phyloP scores from a whole-genome alignment of 768 basidiomycete genomes.

The Strobilomyces dryophilus region DNA sequence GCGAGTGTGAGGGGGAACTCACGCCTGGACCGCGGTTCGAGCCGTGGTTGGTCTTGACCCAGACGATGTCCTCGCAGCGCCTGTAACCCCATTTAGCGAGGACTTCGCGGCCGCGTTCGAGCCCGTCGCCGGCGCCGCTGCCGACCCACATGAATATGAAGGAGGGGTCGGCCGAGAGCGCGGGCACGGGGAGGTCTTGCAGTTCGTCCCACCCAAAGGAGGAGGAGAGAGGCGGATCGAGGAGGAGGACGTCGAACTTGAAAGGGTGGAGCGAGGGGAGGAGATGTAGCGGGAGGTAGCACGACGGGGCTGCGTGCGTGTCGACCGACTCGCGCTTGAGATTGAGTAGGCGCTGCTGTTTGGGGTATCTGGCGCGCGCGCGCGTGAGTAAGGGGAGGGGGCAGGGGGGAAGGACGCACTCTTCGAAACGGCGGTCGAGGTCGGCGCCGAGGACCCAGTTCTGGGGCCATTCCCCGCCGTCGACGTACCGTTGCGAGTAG shows the following conservation, averaged over 20 bases:
- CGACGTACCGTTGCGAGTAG: conserved; percentile 87
- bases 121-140: conserved; percentile 80
- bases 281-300: conserved; percentile 61
- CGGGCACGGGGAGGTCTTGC: conserved; percentile 74
- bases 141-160: conserved; percentile 98
- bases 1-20: conserved; percentile 23
- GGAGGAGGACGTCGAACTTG: conserved; percentile 89
- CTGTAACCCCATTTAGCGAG: conserved; percentile 93
- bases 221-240: conserved; percentile 87
- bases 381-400: not conserved
- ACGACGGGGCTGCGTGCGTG: conserved; percentile 64
- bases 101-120: conserved; percentile 88
- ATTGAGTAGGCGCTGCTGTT: conserved; percentile 78
- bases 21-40: conserved; percentile 74
- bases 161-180: conserved; percentile 83
- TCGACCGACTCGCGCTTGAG: conserved; percentile 81
- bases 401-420: conserved; percentile 50
- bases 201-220: conserved; percentile 85
- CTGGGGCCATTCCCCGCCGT: conserved; percentile 90
- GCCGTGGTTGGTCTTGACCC: conserved; percentile 88
- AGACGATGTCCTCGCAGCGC: conserved; percentile 96
- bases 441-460: conserved; percentile 90
- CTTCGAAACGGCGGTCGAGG: conserved; percentile 85
- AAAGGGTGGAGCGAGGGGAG: conserved; percentile 52
- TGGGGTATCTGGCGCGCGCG: conserved; percentile 69